Base-by-base conservation (phyloP, 805 yeast species). In the Pichia occidentalis region DNA sequence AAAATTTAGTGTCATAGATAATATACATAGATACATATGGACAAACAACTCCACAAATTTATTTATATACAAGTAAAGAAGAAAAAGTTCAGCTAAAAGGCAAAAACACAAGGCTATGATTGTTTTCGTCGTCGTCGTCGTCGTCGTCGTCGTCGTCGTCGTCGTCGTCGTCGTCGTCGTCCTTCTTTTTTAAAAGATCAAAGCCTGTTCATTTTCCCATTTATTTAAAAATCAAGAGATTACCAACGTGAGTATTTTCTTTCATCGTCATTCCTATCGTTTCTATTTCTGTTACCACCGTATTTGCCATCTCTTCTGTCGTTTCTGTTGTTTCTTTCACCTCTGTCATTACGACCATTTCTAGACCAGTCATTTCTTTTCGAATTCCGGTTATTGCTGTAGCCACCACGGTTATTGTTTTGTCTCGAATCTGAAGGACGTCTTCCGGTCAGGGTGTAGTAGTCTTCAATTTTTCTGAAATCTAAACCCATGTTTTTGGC, bases 361-460 rank as follows among this genome's bases (percentile, higher is more conserved):
- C 44, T 39, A 24, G 32, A 31, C 39, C 49, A 38, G 28, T 34
- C 22, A 31, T 30, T 23, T 29, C 48, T 37, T 19, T 40, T 39
- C 21, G 44, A 46, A 27, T 37, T 26, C 27, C 48, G 37, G 25
- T 43, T 42, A 12, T 32, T 24, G 11, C 23, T 19, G n/a, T 23
- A 36, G n/a, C 40, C 32, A 40, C 33, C 33, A 14, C 34, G 30
- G 18, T 37, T 36, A 20, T 31, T 25, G 16, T 16, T 22, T 18
- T 21, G n/a, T 18, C 23, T 24, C 17, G 19, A 14, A 17, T 21
- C 4, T 11, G 20, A n/a, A 28, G 47, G 45, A 13, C 40, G 53
- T n/a, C 49, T 44, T 17, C 64, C 64, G 5, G 61, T 57, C 36
- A 57, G 53, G 20, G 53, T 48, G 22, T 58, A 57, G 39, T 51